Evolutionary conservation across 139 green algal genomes (phyloP), one percentile per base, ranked within the genome.

Genomic region (Edaphochlamys debaryana): DNA sequence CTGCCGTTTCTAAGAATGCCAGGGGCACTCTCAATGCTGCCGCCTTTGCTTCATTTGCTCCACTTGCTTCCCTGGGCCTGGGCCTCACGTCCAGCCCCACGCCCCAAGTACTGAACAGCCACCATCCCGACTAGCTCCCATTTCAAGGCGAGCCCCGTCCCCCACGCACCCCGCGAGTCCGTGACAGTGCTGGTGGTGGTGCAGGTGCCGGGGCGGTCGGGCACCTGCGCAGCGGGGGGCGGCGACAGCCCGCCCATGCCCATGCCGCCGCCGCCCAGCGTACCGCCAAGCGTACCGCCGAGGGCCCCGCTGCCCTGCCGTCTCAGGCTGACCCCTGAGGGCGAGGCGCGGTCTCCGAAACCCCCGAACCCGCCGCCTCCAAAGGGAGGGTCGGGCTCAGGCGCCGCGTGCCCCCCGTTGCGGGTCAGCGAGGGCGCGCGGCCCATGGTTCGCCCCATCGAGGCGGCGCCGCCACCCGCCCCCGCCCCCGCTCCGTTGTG

Each of bases 151-250:
- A n/a, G n/a, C n/a, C n/a, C n/a, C n/a, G n/a, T n/a, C n/a, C n/a
- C n/a, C n/a, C n/a, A n/a, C n/a, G n/a, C n/a, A 81, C 75, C 75
- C 23, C 41, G 34, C 0, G 36, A 60, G 75, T 81, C 75, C 29
- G 29, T 62, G 15, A 72, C 37, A 13, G 60, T 64, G 41, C 4
- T 63, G 40, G 60, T 48, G 29, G 75, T 81, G 40, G 62, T 81
- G 40, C 45, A 63, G 38, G 38, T 48, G 41, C 75, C 75, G 5
- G 75, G 60, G 8, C 75, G 60, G 41, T 81, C 75, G 1, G 75
- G 75, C 6, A 81, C 63, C 37, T 56, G 37, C 13, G 40, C 30
- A 1, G 25, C 54, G 29, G 58, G 38, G 34, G 56, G 56, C 25
- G 38, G 73, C 36, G 37, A 38, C 8, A 54, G 23, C 52, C 32